Base-by-base conservation (phyloP, 371 early-diverging fungal species). In the Mortierella sp. region DNA sequence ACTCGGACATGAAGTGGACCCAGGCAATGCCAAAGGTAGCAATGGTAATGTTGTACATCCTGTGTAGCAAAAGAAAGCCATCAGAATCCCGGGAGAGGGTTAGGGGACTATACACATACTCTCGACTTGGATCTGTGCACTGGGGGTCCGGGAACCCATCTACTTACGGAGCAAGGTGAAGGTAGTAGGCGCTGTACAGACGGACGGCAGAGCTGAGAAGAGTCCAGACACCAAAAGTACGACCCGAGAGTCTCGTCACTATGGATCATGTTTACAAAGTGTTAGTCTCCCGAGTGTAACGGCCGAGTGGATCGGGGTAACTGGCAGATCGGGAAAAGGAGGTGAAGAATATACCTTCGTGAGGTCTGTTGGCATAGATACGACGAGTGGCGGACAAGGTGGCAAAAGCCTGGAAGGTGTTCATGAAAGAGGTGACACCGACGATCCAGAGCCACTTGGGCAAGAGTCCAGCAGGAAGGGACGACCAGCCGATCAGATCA, bases 161-260 rank as follows among this genome's bases (percentile, higher is more conserved):
- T 4, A 83, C 89, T 66, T 83, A 91, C 91, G 83, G 84, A 57
- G 82, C 79, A 65, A 92, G 82, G 59, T 86, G 79, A 50, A 93
- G 83, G 76, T 93, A 85, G 76, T 89, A 93, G 14, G 93, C 92
- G 44, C 86, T 85, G 76, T 91, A 91, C 57, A 92, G 80, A 54
- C 95, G 90, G 47, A 95, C 81, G 59, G 91, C 84, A 43, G 87
- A 89, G 9, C 89, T 87, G 44, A 89, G 83, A 78, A 91, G 80
- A 13, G 94, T 93, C 94, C 94, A 95, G 27, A 87, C 83, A 10
- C 91, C 94, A 84, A 93, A 92, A 60, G 92, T 80, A 21, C 94
- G 88, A 19, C 88, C 81, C 41, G 88, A 83, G 59, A 94, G 79
- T 28, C 85, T 80, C 7, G 92, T 91, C 2, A 91, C 93, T 92